phyloP scores from a whole-genome alignment of 2,329 filamentous ascomycete species.

The Nemania sp. region DNA sequence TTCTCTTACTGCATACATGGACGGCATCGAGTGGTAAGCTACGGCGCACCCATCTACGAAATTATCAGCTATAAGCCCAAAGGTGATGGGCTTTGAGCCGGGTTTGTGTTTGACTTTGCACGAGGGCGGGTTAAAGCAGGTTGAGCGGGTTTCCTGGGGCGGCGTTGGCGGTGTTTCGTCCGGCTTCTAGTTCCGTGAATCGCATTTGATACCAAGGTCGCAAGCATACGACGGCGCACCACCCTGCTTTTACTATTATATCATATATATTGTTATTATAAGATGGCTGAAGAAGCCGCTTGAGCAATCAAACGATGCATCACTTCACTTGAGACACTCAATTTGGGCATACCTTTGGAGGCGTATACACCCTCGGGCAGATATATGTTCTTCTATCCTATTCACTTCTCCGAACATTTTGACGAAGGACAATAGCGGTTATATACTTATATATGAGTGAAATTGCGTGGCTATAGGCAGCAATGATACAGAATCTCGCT shows the following conservation, averaged over 20 bases:
- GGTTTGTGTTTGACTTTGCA: conserved; percentile 3
- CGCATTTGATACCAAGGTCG: conserved; percentile 36
- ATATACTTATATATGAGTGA: conserved; percentile 1
- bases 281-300: conserved; percentile 29
- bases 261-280: conserved; percentile 12
- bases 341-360: too few species aligned
- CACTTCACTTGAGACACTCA: conserved; percentile 2
- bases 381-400: conserved; percentile 1
- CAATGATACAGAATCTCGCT: too few species aligned
- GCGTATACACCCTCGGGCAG: too few species aligned
- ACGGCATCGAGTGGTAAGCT: not conserved
- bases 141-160: conserved; percentile 16
- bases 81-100: not conserved
- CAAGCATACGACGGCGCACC: conserved; percentile 40
- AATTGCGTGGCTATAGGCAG: conserved; percentile 1
- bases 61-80: not conserved
- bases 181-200: conserved; percentile 19
- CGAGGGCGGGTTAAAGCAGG: conserved; percentile 2
- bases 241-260: conserved; percentile 29
- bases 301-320: conserved; percentile 29
- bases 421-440: not conserved
- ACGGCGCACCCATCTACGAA: not conserved
- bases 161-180: conserved; percentile 32
- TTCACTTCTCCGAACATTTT: conserved; percentile 15
- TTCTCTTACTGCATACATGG: not conserved